phyloP scores from a whole-genome alignment of 129 eudicot species.

The Rutidosis leptorrhynchoides region DNA sequence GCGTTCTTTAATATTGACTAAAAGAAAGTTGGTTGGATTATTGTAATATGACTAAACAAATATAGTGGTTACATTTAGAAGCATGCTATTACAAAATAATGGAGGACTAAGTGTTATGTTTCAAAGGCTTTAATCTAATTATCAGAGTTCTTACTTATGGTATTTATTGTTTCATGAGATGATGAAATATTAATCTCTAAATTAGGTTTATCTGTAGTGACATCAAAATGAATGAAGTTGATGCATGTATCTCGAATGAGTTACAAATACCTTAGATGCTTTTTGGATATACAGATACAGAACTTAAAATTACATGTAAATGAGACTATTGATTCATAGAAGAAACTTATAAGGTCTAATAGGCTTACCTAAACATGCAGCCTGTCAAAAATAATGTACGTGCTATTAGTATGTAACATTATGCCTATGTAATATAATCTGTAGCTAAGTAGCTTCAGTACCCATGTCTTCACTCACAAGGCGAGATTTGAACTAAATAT shows the following conservation, averaged over 20 bases:
- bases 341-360: neutral
- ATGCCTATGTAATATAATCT: neutral
- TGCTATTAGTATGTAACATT: neutral
- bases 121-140: neutral
- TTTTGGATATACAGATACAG: neutral
- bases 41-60: neutral
- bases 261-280: neutral
- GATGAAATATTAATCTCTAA: neutral
- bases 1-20: neutral
- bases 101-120: neutral
- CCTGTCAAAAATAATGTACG: neutral
- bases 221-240: neutral
- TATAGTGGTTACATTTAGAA: neutral
- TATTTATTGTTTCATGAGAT: neutral
- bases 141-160: neutral
- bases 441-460: neutral
- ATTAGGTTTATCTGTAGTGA: neutral
- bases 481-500: neutral
- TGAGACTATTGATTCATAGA: neutral
- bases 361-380: neutral
- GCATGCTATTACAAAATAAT: neutral
- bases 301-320: neutral
- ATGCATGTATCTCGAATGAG: neutral
- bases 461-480: neutral
- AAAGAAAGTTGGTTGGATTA: neutral